Evolutionary conservation across 192 early-diverging fungal genomes (phyloP).

Genomic region (Dispira simplex): DNA sequence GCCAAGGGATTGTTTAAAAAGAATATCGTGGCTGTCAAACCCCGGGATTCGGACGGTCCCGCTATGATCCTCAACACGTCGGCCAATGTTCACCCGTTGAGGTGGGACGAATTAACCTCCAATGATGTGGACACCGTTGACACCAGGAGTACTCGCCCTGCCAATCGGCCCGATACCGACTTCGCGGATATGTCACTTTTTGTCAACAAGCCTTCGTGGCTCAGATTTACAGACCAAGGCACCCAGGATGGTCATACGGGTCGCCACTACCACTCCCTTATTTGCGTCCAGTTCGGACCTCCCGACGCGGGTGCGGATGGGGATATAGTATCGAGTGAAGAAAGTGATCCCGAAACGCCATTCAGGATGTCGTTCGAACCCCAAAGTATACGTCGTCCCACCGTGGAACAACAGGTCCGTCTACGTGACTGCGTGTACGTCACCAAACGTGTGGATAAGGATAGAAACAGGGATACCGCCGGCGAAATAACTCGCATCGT

Average conservation of each 20-base stretch:
- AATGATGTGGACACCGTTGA: neutral
- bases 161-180: neutral
- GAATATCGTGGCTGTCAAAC: conserved; percentile 20
- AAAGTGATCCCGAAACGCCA: no score
- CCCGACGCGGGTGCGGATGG: neutral
- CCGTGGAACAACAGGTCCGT: conserved; percentile 17
- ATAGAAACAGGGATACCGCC: neutral
- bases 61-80: neutral
- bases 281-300: neutral
- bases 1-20: conserved; percentile 26
- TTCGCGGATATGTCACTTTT: neutral
- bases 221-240: conserved; percentile 9
- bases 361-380: conserved; percentile 11
- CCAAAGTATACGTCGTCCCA: conserved; percentile 16
- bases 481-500: conserved; percentile 17
- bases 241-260: neutral
- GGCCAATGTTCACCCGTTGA: conserved; percentile 9
- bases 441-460: conserved; percentile 14
- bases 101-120: neutral
- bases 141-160: no score
- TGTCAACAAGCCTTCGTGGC: conserved; percentile 20
- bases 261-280: neutral
- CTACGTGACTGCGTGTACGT: conserved; percentile 21
- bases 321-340: neutral
- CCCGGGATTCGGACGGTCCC: neutral